Percentiles rank a stretch among this genome's conserved stretches.
Evolutionary conservation across 2,329 filamentous ascomycete genomes (phyloP).

Genomic region (Xylariales sp.): DNA sequence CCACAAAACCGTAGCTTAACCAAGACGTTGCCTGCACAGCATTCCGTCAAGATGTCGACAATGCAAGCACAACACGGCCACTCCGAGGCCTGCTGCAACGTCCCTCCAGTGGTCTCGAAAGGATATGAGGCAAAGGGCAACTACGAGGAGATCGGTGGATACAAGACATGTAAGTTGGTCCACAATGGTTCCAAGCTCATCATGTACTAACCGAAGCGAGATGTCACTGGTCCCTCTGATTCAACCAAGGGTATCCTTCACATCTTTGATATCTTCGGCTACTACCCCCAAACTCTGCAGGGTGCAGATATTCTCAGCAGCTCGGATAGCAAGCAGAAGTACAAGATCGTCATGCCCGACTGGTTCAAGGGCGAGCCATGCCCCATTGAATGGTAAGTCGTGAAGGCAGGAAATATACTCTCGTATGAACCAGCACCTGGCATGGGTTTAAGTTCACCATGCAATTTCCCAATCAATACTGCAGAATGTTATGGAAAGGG

Average conservation of each 20-base stretch:
- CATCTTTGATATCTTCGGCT: constrained; percentile 68
- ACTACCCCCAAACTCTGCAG: constrained; percentile 65
- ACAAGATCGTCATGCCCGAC: constrained; percentile 87
- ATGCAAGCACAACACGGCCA: constrained; percentile 50
- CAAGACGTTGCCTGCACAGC: background rate
- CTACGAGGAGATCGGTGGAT: constrained; percentile 51
- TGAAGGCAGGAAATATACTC: no score
- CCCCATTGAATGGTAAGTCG: constrained; percentile 44
- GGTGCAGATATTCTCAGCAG: constrained; percentile 62
- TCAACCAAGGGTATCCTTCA: constrained; percentile 55
- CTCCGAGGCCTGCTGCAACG: constrained; percentile 53
- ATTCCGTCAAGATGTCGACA: constrained; percentile 39
- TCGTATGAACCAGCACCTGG: no score
- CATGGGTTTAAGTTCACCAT: no score
- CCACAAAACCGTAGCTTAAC: background rate
- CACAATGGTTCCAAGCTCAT: no score
- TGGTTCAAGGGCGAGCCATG: constrained; percentile 75
- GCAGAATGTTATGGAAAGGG: no score
- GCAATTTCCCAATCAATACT: no score
- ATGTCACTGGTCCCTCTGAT: constrained; percentile 42
- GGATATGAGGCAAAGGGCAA: constrained; percentile 51
- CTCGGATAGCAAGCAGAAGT: constrained; percentile 56
- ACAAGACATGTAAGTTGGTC: constrained; percentile 50
- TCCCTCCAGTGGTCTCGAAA: constrained; percentile 52
- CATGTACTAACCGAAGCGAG: constrained; percentile 19